These are phyloP conservation scores for Apiospora phragmitis DNA, from an alignment of 2,329 filamentous ascomycete genomes.

Conservation along the genomic window DNA sequence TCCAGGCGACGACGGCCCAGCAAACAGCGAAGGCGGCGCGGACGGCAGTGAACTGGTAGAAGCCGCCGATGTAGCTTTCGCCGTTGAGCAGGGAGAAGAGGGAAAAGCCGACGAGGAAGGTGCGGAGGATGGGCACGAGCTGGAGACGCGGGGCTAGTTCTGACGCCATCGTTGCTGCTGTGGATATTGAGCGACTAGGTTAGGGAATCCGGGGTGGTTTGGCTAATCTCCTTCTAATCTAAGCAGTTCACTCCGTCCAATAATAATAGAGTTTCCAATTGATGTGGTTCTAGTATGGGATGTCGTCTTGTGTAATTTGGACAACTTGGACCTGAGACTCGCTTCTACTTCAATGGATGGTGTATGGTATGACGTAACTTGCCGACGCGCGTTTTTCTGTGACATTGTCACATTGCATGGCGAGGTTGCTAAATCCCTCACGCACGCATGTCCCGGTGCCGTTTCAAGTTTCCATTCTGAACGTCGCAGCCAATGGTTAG, in stretches of 20 bases:
- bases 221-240: background rate
- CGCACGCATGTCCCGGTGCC: background rate
- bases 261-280: background rate
- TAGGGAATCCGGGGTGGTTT: background rate
- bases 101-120: conserved; percentile 13
- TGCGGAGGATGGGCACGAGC: conserved; percentile 13
- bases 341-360: background rate
- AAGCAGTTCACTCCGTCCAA: background rate
- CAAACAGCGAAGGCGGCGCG: conserved; percentile 9
- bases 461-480: background rate
- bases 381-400: background rate
- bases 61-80: conserved; percentile 11
- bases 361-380: background rate
- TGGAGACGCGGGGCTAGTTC: conserved; percentile 15
- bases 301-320: background rate
- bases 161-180: background rate
- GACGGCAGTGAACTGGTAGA: background rate
- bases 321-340: background rate
- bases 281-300: background rate
- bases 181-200: background rate
- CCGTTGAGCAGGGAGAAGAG: conserved; percentile 11
- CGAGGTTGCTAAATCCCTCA: background rate
- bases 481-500: background rate
- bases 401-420: background rate
- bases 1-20: conserved; percentile 15